phyloP scores from a whole-genome alignment of 306 rosid genomes.

The Acacia melanoxylon region DNA sequence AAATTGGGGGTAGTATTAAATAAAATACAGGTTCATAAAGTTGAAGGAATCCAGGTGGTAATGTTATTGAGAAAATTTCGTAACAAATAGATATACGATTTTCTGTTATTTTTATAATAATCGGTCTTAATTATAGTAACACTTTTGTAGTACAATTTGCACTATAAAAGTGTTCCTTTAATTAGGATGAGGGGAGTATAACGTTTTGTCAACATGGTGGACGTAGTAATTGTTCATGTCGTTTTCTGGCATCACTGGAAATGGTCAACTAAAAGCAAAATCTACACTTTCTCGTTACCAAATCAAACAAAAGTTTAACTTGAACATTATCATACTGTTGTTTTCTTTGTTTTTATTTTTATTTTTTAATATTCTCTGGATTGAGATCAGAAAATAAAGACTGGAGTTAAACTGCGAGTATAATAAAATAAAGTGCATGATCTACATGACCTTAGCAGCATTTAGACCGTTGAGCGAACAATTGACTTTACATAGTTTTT shows the following conservation, averaged over 20 bases:
- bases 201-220: constrained; percentile 2
- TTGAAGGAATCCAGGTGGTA: background rate
- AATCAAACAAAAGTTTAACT: constrained; percentile 54
- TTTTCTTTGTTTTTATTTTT: background rate
- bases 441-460: constrained; percentile 14
- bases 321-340: constrained; percentile 25
- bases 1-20: too few species aligned
- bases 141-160: too few species aligned
- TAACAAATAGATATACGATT: constrained; percentile 18
- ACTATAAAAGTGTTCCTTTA: too few species aligned
- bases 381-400: constrained; percentile 1
- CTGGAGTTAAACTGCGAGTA: background rate
- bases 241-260: constrained; percentile 26
- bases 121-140: too few species aligned
- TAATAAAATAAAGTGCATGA: constrained; percentile 5
- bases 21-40: background rate
- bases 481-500: constrained; percentile 10
- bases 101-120: background rate
- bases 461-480: constrained; percentile 40
- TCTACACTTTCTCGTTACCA: constrained; percentile 27
- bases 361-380: background rate
- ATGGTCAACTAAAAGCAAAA: constrained; percentile 32
- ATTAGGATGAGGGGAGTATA: too few species aligned
- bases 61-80: background rate
- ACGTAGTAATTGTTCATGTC: background rate